phyloP scores from a whole-genome alignment of 129 eudicot genomes.

The Calendula officinalis region DNA sequence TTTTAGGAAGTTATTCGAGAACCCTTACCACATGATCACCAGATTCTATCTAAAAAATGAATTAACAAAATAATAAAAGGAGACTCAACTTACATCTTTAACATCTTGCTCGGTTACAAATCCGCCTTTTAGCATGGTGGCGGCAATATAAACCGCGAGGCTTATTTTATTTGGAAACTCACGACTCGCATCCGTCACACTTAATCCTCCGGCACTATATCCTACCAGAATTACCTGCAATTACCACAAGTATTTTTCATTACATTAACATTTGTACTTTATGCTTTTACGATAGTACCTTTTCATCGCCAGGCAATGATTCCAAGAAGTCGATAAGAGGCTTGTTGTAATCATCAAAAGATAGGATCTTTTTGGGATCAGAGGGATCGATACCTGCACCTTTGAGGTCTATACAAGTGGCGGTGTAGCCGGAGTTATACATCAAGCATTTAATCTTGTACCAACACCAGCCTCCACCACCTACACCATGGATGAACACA shows the following conservation, averaged over 20 bases:
- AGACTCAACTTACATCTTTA: conserved; percentile 46
- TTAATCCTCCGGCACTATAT: conserved; percentile 88
- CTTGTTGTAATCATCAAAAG: conserved; percentile 56
- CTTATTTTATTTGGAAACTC: conserved; percentile 54
- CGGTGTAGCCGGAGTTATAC: conserved; percentile 58
- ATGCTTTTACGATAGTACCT: conserved; percentile 27
- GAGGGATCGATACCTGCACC: conserved; percentile 53
- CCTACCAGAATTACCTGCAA: conserved; percentile 79
- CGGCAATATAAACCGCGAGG: conserved; percentile 62
- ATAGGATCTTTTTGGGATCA: conserved; percentile 44
- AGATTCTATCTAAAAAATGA: no score
- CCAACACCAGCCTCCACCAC: conserved; percentile 84
- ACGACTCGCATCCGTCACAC: conserved; percentile 55
- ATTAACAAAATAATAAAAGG: neutral
- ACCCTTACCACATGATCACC: no score
- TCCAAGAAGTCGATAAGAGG: conserved; percentile 61
- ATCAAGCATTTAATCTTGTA: conserved; percentile 56
- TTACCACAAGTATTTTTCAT: neutral
- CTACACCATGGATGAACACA: conserved; percentile 62
- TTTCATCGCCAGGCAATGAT: conserved; percentile 41
- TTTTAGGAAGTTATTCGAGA: no score
- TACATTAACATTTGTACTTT: neutral
- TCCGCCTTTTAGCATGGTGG: conserved; percentile 78
- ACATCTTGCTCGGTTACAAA: conserved; percentile 45
- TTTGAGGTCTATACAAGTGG: conserved; percentile 60